Percentiles rank a stretch among this genome's conserved stretches.
phyloP scores from a whole-genome alignment of 2,329 filamentous ascomycete species.

The Ophiocordyceps robertsii region DNA sequence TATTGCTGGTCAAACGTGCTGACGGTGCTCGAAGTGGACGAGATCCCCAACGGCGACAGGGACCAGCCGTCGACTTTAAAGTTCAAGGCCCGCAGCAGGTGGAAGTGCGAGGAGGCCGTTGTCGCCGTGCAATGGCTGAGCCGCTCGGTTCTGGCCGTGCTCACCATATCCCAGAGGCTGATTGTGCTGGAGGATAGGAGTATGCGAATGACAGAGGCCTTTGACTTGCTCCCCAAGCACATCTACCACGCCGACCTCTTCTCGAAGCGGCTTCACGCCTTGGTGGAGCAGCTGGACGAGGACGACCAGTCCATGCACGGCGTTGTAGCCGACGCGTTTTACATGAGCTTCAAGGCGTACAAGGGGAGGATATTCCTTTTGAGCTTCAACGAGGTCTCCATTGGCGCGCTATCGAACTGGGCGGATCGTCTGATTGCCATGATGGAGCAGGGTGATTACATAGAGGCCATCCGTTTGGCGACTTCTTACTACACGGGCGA shows the following conservation, averaged over 20 bases:
- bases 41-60: conserved; percentile 51
- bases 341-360: conserved; percentile 94
- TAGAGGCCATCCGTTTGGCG: conserved; percentile 78
- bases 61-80: conserved; percentile 66
- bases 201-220: conserved; percentile 86
- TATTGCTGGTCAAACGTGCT: conserved; percentile 99
- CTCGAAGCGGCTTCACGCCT: conserved; percentile 66
- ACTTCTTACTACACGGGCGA: conserved; percentile 86
- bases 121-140: conserved; percentile 96
- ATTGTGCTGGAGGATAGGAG: conserved; percentile 82
- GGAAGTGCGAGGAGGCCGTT: conserved; percentile 89
- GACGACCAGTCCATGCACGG: conserved; percentile 84
- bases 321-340: conserved; percentile 91
- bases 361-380: conserved; percentile 87
- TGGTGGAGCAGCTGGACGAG: conserved; percentile 83
- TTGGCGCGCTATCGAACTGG: conserved; percentile 93
- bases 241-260: conserved; percentile 89
- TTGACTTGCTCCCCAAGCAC: conserved; percentile 82
- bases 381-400: conserved; percentile 85
- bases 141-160: conserved; percentile 75
- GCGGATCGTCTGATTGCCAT: conserved; percentile 83
- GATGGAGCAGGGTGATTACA: conserved; percentile 95
- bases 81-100: conserved; percentile 74
- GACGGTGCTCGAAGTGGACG: conserved; percentile 79
- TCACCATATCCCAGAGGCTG: conserved; percentile 88